phyloP scores from a whole-genome alignment of 176 grass and related monocot genomes.

The Elaeis guineensis region DNA sequence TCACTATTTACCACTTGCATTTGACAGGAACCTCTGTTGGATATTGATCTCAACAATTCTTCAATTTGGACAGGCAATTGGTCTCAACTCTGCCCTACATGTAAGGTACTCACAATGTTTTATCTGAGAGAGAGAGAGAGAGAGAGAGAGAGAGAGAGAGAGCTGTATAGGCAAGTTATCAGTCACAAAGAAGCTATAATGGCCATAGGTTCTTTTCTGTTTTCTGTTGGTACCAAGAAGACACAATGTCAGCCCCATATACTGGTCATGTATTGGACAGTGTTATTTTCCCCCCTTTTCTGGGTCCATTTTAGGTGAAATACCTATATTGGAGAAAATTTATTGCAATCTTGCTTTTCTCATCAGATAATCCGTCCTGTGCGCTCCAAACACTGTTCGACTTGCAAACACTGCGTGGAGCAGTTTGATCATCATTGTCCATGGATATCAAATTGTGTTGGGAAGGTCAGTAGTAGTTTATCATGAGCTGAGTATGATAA shows the following conservation, averaged over 20 bases:
- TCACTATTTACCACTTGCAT: slow-evolving; percentile 20
- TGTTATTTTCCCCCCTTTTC: no score
- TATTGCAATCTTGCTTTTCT: slow-evolving; percentile 10
- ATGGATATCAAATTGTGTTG: slow-evolving; percentile 98
- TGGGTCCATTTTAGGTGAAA: background rate
- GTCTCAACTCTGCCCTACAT: slow-evolving; percentile 94
- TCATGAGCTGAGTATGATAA: no score
- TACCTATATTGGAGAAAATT: slow-evolving; percentile 2
- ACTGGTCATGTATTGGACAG: background rate
- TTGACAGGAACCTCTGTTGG: slow-evolving; percentile 73
- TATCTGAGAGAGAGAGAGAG: no score
- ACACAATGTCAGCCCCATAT: background rate
- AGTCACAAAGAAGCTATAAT: no score
- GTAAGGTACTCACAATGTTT: slow-evolving; percentile 52
- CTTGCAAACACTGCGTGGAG: slow-evolving; percentile 84
- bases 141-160: no score
- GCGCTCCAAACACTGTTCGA: slow-evolving; percentile 92
- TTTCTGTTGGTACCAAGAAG: background rate
- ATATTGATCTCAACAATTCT: slow-evolving; percentile 63
- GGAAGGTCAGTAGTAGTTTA: slow-evolving; percentile 47
- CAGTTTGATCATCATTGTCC: slow-evolving; percentile 97
- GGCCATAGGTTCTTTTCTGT: background rate
- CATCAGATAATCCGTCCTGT: slow-evolving; percentile 90
- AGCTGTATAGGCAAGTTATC: no score
- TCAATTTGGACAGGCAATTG: slow-evolving; percentile 80